Conservation (phyloP, 352 stramenopile species). For the Plasmopara halstedii region DNA sequence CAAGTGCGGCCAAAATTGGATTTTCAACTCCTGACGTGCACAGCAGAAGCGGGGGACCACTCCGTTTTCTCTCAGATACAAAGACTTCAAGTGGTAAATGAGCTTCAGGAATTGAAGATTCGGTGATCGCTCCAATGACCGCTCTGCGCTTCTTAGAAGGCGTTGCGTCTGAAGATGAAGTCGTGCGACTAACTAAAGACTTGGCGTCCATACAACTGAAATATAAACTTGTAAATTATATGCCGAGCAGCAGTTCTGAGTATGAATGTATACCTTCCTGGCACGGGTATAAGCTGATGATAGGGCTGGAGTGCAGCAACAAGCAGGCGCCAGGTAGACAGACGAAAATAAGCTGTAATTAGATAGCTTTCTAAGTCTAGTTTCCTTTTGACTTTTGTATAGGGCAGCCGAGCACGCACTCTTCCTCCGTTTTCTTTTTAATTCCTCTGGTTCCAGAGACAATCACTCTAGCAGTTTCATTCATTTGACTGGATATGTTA, state of each 20-base stretch:
- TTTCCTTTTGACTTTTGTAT: conserved; percentile 18
- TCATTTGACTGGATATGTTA: conserved; percentile 3
- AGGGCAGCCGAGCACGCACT: neutral
- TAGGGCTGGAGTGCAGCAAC: neutral
- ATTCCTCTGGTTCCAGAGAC: conserved; percentile 2
- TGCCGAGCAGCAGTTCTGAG: neutral
- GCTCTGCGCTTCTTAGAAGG: conserved; percentile 50
- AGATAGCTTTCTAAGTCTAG: conserved; percentile 6
- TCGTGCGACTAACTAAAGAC: conserved; percentile 4
- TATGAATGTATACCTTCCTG: neutral
- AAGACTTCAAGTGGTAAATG: conserved; percentile 8
- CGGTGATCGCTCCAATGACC: conserved; percentile 9
- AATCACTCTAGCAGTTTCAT: conserved; percentile 11
- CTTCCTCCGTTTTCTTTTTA: conserved; percentile 6
- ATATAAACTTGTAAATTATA: too few relatives aligned
- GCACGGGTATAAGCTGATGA: neutral
- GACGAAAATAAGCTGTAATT: neutral
- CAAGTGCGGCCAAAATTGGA: conserved; percentile 50
- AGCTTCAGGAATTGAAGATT: neutral
- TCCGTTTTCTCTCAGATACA: conserved; percentile 6
- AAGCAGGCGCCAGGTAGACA: neutral
- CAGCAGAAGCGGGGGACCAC: conserved; percentile 14
- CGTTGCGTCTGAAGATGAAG: conserved; percentile 24
- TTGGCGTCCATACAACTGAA: conserved; percentile 12
- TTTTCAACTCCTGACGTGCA: conserved; percentile 35